Percentiles rank a stretch among this genome's conserved stretches.
phyloP scores from a whole-genome alignment of 2,329 filamentous ascomycete genomes.

The Verruconis gallopava region DNA sequence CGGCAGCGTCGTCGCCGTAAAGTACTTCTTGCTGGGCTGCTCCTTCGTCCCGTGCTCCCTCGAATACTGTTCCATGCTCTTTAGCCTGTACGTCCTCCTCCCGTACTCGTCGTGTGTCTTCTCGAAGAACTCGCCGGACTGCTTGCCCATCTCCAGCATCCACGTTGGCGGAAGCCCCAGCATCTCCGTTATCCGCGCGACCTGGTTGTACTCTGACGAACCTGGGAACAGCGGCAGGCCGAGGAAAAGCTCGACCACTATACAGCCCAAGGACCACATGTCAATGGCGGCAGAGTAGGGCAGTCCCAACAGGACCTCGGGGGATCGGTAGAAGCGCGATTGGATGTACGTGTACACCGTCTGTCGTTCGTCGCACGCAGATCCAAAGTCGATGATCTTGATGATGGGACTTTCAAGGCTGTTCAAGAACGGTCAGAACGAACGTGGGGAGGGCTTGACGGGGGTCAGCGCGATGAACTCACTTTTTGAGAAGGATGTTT shows the following conservation, averaged over 20 bases:
- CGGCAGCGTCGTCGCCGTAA: conserved; percentile 81
- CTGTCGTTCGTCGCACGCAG: conserved; percentile 93
- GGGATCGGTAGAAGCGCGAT: conserved; percentile 93
- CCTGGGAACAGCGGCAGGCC: conserved; percentile 90
- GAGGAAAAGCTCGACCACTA: conserved; percentile 93
- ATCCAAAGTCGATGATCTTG: conserved; percentile 99
- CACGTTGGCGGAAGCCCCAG: conserved; percentile 89
- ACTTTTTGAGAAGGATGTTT: conserved; percentile 95
- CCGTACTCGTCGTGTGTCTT: conserved; percentile 87
- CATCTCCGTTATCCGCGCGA: conserved; percentile 96
- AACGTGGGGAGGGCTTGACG: conserved; percentile 11
- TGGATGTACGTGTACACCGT: conserved; percentile 99
- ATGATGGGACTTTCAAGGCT: conserved; percentile 95
- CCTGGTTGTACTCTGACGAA: conserved; percentile 97
- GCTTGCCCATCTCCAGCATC: conserved; percentile 99
- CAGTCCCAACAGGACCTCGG: conserved; percentile 86
- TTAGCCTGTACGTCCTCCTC: conserved; percentile 77
- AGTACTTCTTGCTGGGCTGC: conserved; percentile 99
- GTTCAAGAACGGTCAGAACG: not conserved
- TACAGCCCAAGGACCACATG: conserved; percentile 98
- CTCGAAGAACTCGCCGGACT: conserved; percentile 94
- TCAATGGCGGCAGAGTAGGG: conserved; percentile 98
- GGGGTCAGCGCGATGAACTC: conserved; percentile 15
- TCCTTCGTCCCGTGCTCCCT: conserved; percentile 93
- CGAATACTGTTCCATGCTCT: conserved; percentile 96